Conservation (phyloP, 495 filamentous ascomycete genomes). For the Lichenothelia convexa region DNA sequence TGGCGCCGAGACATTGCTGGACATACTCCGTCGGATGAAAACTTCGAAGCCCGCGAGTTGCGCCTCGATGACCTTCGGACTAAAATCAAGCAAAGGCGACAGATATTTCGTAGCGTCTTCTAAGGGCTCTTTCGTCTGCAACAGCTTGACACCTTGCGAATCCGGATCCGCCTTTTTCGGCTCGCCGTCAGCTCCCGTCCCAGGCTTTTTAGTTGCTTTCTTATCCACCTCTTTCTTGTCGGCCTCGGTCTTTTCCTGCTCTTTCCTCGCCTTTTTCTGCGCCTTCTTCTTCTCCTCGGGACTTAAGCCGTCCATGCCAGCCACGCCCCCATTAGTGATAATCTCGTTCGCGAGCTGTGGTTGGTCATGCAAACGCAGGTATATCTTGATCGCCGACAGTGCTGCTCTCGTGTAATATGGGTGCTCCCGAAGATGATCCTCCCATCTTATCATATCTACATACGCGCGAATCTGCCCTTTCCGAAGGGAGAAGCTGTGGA, state of each 20-base stretch:
- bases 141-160: slow-evolving; percentile 59
- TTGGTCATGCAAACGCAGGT: slow-evolving; percentile 62
- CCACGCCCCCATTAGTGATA: slow-evolving; percentile 30
- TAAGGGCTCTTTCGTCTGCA: slow-evolving; percentile 63
- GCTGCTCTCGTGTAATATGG: slow-evolving; percentile 86
- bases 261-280: slow-evolving; percentile 85
- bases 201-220: slow-evolving; percentile 28
- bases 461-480: slow-evolving; percentile 94
- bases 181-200: slow-evolving; percentile 29
- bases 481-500: slow-evolving; percentile 87
- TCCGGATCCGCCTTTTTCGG: slow-evolving; percentile 72
- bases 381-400: slow-evolving; percentile 60
- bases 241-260: slow-evolving; percentile 66
- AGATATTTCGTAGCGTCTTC: slow-evolving; percentile 80
- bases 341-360: slow-evolving; percentile 41
- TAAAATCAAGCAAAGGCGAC: slow-evolving; percentile 57
- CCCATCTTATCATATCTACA: slow-evolving; percentile 91
- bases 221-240: slow-evolving; percentile 65
- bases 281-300: slow-evolving; percentile 76
- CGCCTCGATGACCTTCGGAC: slow-evolving; percentile 60
- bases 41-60: slow-evolving; percentile 86
- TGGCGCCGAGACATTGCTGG: neutral
- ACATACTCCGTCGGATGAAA: slow-evolving; percentile 57
- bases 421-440: slow-evolving; percentile 75
- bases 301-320: slow-evolving; percentile 34